Evolutionary conservation across 2,329 filamentous ascomycete genomes (phyloP).

Genomic region (Aspergillus fumigatiaffinis): DNA sequence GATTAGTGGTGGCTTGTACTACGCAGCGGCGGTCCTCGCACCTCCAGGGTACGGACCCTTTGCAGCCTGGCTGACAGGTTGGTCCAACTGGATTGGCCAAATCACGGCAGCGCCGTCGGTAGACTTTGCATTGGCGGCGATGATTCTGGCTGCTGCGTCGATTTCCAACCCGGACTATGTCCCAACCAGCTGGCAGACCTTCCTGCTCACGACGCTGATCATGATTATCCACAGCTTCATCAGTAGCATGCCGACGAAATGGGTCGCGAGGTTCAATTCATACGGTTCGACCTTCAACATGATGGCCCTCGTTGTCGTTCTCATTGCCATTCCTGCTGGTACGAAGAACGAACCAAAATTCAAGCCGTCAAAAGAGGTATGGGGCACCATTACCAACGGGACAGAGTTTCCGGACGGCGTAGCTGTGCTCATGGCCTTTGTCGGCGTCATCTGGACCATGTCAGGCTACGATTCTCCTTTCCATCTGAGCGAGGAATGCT

Average conservation of each 20-base stretch:
- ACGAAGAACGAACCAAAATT: conserved; percentile 58
- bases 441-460: conserved; percentile 68
- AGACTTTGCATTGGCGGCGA: conserved; percentile 62
- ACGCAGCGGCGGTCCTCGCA: conserved; percentile 67
- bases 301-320: conserved; percentile 59
- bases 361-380: conserved; percentile 56
- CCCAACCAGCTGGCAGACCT: conserved; percentile 63
- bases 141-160: conserved; percentile 68
- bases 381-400: conserved; percentile 61
- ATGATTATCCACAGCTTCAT: conserved; percentile 66
- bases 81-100: conserved; percentile 68
- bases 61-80: conserved; percentile 65
- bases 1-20: conserved; percentile 64
- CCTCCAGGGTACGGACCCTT: conserved; percentile 63
- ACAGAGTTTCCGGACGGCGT: conserved; percentile 66
- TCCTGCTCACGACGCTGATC: conserved; percentile 62
- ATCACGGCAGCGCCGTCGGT: conserved; percentile 64
- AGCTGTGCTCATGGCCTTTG: conserved; percentile 67
- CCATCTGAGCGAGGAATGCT: conserved; percentile 71
- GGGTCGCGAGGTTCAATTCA: conserved; percentile 67
- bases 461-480: conserved; percentile 66
- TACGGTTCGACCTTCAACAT: conserved; percentile 69
- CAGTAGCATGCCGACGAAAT: conserved; percentile 66
- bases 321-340: conserved; percentile 65
- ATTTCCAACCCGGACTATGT: conserved; percentile 63